Conservation (phyloP, 1,284 basidiomycete species). For the Xerocomus nothofagi region DNA sequence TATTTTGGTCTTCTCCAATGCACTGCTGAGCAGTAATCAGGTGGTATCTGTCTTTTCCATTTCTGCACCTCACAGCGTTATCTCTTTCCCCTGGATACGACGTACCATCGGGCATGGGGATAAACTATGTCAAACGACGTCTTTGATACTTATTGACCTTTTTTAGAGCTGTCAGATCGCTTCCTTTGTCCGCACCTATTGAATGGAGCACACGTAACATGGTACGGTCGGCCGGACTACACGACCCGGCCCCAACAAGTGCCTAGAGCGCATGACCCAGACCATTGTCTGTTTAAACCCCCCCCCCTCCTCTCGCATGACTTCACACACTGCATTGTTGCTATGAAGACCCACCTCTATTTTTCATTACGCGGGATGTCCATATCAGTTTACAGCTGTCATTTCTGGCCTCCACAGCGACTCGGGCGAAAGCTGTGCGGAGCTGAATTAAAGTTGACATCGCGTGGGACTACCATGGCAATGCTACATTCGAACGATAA, state of each 20-base stretch:
- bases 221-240: neutral
- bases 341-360: neutral
- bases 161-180: neutral
- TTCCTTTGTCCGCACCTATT: neutral
- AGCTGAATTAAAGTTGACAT: neutral
- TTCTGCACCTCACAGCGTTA: neutral
- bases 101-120: too few species aligned
- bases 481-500: neutral
- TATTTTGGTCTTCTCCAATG: neutral
- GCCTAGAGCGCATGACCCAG: neutral
- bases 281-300: neutral
- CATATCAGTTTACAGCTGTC: neutral
- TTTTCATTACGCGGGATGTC: neutral
- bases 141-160: neutral
- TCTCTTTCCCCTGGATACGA: neutral
- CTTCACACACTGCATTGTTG: neutral
- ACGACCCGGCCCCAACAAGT: neutral
- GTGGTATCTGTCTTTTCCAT: neutral
- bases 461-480: neutral
- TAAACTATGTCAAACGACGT: neutral
- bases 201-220: neutral
- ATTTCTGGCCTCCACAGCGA: neutral
- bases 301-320: neutral
- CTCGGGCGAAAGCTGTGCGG: neutral
- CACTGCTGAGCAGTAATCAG: neutral